Conservation (phyloP, 2,329 filamentous ascomycete genomes). For the Leptographium lundbergii region DNA sequence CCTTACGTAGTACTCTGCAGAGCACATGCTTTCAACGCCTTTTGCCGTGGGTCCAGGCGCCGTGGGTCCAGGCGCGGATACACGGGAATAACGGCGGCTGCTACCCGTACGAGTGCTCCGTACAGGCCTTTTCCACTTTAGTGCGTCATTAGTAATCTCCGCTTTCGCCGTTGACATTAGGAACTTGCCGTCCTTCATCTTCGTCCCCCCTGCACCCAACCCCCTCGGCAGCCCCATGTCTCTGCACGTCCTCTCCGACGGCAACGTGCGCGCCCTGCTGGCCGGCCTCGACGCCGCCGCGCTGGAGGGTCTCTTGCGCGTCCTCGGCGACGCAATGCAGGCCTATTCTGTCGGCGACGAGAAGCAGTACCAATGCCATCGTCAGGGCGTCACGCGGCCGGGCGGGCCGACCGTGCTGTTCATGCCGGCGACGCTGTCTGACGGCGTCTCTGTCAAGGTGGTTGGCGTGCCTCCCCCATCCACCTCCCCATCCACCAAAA, state of each 20-base stretch:
- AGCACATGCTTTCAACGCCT: no score
- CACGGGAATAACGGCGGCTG: no score
- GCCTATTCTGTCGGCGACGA: constrained; percentile 53
- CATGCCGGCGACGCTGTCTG: constrained; percentile 51
- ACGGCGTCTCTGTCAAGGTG: constrained; percentile 51
- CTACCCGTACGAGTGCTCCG: no score
- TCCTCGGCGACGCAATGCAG: constrained; percentile 46
- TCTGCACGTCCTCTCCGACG: constrained; percentile 40
- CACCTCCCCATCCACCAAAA: constrained; percentile 18
- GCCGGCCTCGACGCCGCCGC: constrained; percentile 43
- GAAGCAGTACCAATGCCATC: constrained; percentile 46
- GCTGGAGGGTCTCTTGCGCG: constrained; percentile 41
- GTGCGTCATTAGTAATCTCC: no score
- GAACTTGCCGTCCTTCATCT: no score
- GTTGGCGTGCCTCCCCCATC: constrained; percentile 24
- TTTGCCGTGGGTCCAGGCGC: no score
- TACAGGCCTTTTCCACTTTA: no score
- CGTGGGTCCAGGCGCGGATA: no score
- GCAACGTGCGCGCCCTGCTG: constrained; percentile 41
- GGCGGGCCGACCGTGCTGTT: constrained; percentile 52
- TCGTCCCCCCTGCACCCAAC: not conserved
- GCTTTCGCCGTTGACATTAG: no score
- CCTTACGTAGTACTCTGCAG: no score
- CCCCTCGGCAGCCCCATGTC: not conserved
- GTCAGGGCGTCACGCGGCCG: constrained; percentile 45